Evolutionary conservation across 257 asterid species (phyloP).

Genomic region (Schizonepeta tenuifolia): DNA sequence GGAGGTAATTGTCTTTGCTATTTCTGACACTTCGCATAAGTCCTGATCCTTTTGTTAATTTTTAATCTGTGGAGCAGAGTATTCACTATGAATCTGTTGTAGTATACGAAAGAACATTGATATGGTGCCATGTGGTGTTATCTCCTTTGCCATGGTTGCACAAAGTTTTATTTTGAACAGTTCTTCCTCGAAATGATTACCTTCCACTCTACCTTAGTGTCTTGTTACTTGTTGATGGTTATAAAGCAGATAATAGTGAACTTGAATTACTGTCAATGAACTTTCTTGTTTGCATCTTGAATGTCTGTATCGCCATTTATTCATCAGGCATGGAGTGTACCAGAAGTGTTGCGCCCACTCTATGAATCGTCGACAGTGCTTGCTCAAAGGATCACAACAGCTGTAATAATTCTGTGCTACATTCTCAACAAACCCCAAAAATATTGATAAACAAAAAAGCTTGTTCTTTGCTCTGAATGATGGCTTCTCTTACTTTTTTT

Average conservation of each 20-base stretch:
- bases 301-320: background rate
- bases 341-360: conserved; percentile 89
- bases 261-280: background rate
- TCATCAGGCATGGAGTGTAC: conserved; percentile 77
- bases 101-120: background rate
- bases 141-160: background rate
- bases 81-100: background rate
- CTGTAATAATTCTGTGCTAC: conserved; percentile 49
- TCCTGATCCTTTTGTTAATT: background rate
- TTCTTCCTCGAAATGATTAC: background rate
- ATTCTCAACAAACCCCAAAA: background rate
- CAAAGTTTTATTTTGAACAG: background rate
- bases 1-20: conserved; percentile 51
- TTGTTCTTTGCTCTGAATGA: background rate
- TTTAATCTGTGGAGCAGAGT: background rate
- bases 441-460: background rate
- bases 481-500: background rate
- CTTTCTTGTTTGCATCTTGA: conserved; percentile 7
- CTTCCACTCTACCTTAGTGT: background rate
- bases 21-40: background rate
- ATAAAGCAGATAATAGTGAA: background rate
- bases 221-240: background rate
- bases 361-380: conserved; percentile 81
- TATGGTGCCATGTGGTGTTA: too few relatives aligned
- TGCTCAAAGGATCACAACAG: conserved; percentile 80